Base-by-base conservation (phyloP, 768 basidiomycete genomes). In the Boletus tylopilopsis region DNA sequence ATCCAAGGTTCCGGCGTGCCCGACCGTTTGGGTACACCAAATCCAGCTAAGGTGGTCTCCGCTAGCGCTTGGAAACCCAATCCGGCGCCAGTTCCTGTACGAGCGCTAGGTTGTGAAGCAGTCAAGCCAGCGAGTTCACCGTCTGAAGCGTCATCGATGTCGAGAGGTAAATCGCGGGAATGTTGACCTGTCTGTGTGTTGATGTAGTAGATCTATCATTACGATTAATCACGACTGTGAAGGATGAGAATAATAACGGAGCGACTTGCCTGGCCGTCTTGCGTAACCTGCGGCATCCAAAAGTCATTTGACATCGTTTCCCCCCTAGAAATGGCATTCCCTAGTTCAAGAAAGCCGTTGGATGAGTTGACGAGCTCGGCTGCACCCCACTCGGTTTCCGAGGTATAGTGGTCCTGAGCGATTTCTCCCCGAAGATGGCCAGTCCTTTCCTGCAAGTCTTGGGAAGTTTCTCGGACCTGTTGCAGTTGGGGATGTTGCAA, bases 261-360 rank as follows among this genome's bases (percentile, higher is more conserved):
- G 47, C 19, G 32, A 68, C 82, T 64, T 62, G 89, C 93, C 79
- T 90, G 90, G 43, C 91, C 90, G 58, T 89, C 82, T 37, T 76
- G 70, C 3, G 88, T 87, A 33, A 95, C 81, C 58, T 84, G 80
- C 11, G 94, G 94, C 65, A 94, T 82, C 94, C 94, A 97, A 69
- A 85, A 94, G 58, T 94, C 89, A 58, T 78, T 85, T 10, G 79
- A 77, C 53, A 62, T 70, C 11, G 73, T 67, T 39, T 50, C 64
- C 44, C 67, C 67, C 41, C 52, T 57, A 19, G 57, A 35, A n/a
- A 64, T 51, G 19, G 61, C 45, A 51, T 60, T 62, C 2, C 62
- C 67, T 16, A 67, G 62, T 30, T 68, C 69, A 13, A 66, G 59
- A 44, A 70, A 58, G 13, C 61, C 73, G 48, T 68, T 71, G 45